Evolutionary conservation across 1,284 basidiomycete genomes (phyloP), one percentile per base, ranked within the genome.

Genomic region (Ceratobasidium sp.): DNA sequence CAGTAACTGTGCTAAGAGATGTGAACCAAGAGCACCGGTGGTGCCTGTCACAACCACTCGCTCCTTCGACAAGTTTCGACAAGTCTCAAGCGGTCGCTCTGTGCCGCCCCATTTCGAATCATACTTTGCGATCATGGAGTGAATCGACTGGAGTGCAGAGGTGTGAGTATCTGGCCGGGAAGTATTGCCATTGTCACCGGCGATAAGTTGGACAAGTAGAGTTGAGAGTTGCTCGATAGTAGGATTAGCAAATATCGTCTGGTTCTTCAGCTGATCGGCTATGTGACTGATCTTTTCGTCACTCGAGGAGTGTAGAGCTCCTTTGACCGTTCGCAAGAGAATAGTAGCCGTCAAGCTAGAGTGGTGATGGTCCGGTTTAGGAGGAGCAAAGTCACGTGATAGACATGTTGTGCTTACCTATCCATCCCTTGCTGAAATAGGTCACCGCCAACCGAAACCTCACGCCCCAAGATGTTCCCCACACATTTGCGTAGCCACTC

Each of bases 11-110:
- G 28, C 77, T 10, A 86, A 81, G 10, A 85, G 71, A 44, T 82
- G 76, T 0, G 83, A 82, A 1, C 85, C 85, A 0, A 86, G 79
- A 49, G 81, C 83, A 0, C 85, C 85, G 15, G 85, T 86, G 3
- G 84, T 84, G 1, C 85, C 85, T 1, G 85, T 86, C 26, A 86
- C 61, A 2, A 86, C 69, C 0, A 85, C 81, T 2, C 61, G 61
- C 28, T 76, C 72, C 44, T 56, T 66, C 7, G 68, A 39, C 3
- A 77, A 6, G 13, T 20, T 40, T 3, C 15, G 39, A 18, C 46
- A 46, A 28, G 3, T 6, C 0, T 42, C 20, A 2, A 51, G 15
- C 15, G n/a, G 9, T 1, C 12, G 20, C 9, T 71, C 46, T 2
- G 42, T 4, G 28, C 18, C n/a, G 15, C n/a, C 44, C 71, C 71